phyloP scores from a whole-genome alignment of 345 rosid genomes.

The Gynandropsis gynandra region DNA sequence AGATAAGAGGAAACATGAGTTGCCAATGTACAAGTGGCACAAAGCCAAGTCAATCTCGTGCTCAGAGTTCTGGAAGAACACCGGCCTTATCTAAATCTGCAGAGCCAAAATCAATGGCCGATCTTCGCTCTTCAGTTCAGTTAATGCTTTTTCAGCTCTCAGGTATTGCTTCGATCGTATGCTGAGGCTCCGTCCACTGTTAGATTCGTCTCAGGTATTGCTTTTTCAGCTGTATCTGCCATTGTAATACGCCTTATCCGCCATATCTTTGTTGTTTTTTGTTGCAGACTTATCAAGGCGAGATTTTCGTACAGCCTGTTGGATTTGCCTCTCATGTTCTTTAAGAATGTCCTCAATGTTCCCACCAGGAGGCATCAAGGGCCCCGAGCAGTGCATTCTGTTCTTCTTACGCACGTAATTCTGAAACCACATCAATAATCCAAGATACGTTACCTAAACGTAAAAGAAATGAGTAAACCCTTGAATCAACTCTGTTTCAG shows the following conservation, averaged over 20 bases:
- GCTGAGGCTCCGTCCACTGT: too few relatives aligned
- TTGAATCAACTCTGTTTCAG: background rate
- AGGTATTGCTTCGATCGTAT: too few relatives aligned
- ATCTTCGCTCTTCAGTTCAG: too few relatives aligned
- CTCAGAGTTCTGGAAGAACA: too few relatives aligned
- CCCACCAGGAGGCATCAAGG: slow-evolving; percentile 83
- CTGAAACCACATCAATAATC: slow-evolving; percentile 34
- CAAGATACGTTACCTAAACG: slow-evolving; percentile 5
- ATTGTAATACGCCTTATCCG: slow-evolving; percentile 20
- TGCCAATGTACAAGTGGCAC: too few relatives aligned
- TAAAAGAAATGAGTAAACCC: background rate
- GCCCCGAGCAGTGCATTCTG: slow-evolving; percentile 83
- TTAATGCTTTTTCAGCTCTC: too few relatives aligned
- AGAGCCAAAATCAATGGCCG: too few relatives aligned
- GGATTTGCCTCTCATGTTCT: slow-evolving; percentile 91
- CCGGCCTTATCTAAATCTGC: too few relatives aligned
- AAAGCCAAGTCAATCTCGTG: too few relatives aligned
- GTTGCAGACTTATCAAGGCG: slow-evolving; percentile 53
- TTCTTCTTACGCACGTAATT: slow-evolving; percentile 53
- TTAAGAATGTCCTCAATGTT: slow-evolving; percentile 76
- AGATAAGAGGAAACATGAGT: too few relatives aligned
- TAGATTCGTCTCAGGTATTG: too few relatives aligned
- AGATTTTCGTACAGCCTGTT: slow-evolving; percentile 79
- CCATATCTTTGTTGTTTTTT: slow-evolving; percentile 30
- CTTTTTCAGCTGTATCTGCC: slow-evolving; percentile 19